A percentile compares a stretch with the other conserved stretches of the same genome.
Conservation (phyloP, 352 stramenopile genomes). For the Phytophthora boehmeriae region DNA sequence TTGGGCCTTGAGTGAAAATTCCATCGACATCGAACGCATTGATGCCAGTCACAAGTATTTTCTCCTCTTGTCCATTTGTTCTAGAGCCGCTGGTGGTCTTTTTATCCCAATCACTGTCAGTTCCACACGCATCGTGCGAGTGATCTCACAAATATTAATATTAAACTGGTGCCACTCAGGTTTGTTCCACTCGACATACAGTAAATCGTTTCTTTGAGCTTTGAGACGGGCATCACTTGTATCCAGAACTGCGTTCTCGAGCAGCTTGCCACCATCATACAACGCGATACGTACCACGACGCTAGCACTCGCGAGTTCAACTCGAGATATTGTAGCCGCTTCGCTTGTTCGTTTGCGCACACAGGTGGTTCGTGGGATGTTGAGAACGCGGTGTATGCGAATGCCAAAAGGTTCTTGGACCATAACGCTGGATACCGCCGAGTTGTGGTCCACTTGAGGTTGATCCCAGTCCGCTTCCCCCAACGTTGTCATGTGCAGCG, state of each 20-base stretch:
- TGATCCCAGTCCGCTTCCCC: constrained; percentile 61
- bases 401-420: constrained; percentile 71
- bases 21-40: constrained; percentile 83
- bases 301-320: constrained; percentile 58
- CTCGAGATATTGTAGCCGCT: constrained; percentile 48
- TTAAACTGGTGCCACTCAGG: constrained; percentile 80
- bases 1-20: constrained; percentile 53
- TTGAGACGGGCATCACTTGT: constrained; percentile 69
- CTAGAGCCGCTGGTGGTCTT: constrained; percentile 43
- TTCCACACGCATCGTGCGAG: constrained; percentile 72
- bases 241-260: constrained; percentile 63
- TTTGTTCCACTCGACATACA: constrained; percentile 76
- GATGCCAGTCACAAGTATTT: constrained; percentile 76
- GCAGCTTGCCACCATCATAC: constrained; percentile 68
- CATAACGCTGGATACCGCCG: constrained; percentile 47
- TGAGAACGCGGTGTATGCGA: constrained; percentile 70
- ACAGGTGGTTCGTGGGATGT: constrained; percentile 75
- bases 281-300: constrained; percentile 76
- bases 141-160: constrained; percentile 71
- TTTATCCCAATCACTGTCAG: constrained; percentile 73
- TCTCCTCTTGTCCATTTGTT: constrained; percentile 47
- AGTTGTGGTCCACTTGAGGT: constrained; percentile 25
- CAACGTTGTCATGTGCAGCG: constrained; percentile 69
- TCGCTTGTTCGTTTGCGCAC: constrained; percentile 65
- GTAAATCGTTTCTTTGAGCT: constrained; percentile 62